Evolutionary conservation across 208 protist genomes (phyloP), one percentile per base, ranked within the genome.

Genomic region (Phytomonas serpens): DNA sequence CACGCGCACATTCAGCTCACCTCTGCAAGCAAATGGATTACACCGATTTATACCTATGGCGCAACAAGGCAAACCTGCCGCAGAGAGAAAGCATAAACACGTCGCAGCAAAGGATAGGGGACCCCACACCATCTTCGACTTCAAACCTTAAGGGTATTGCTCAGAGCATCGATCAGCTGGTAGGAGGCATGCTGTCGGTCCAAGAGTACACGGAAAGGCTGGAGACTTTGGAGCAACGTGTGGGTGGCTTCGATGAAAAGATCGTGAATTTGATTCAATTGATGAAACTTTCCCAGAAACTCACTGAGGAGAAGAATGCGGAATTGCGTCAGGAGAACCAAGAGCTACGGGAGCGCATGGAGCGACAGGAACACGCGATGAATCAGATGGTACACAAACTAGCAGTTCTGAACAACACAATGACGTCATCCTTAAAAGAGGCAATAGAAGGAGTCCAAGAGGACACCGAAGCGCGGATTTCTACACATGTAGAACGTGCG

Each of bases 231-330:
- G 81, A 76, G 19, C 67, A 69, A 27, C 77, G 77, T 36, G 78
- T 86, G 40, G 70, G 79, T 47, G 72, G 83, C 29, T 86, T 87
- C 61, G 90, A 95, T 63, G 85, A 90, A 62, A 92, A 93, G 76
- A 74, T 95, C 64, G 51, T 89, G 38, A 95, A 93, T 76, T 77
- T 95, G 68, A 93, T 86, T 3, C 86, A 82, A 3, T 77, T 95
- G 52, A 76, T 95, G 57, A 90, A 95, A 72, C 79, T 95, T 37
- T 84, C 87, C 30, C 87, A 93, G 62, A 76, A 69, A 36, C 77
- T 93, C 23, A 84, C 88, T 34, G 87, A 86, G 51, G 87, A 95
- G 66, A 83, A 86, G 64, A 84, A 91, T 66, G 65, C 61, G 63
- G 85, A 87, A 40, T 78, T 95, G 72, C 81, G 80, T 11, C 68